phyloP scores from a whole-genome alignment of 2,329 filamentous ascomycete species.

The Xylariaceae sp. region DNA sequence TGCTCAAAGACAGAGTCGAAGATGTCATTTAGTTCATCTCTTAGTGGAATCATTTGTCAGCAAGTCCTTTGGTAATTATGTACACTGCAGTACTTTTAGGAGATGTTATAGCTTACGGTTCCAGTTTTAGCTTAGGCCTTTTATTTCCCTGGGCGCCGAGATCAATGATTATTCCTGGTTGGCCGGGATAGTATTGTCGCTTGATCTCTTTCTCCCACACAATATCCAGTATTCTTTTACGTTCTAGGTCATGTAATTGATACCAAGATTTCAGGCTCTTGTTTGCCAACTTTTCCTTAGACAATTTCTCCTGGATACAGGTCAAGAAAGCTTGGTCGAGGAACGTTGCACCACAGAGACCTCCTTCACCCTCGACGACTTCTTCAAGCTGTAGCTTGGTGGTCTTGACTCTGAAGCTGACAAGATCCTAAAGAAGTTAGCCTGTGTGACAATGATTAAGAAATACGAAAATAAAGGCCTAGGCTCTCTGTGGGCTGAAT shows the following conservation, averaged over 20 bases:
- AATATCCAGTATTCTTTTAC: constrained; percentile 4
- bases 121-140: background rate
- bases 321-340: constrained; percentile 47
- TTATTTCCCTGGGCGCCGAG: constrained; percentile 5
- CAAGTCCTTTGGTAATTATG: too few species aligned
- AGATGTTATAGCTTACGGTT: background rate
- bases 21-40: constrained; percentile 7
- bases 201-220: constrained; percentile 19
- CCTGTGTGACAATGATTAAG: background rate
- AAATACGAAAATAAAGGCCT: background rate
- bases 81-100: too few species aligned
- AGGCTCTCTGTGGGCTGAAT: too few species aligned
- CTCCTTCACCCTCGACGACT: constrained; percentile 46
- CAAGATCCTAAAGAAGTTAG: constrained; percentile 44
- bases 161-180: background rate
- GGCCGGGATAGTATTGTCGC: constrained; percentile 8
- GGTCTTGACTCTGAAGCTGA: constrained; percentile 44
- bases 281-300: background rate
- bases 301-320: constrained; percentile 37
- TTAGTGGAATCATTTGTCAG: background rate
- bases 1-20: constrained; percentile 9
- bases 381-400: constrained; percentile 38
- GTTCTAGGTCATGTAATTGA: constrained; percentile 9
- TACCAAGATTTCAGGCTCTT: background rate
- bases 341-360: constrained; percentile 48